A percentile compares a stretch with the other conserved stretches of the same genome.
Evolutionary conservation across 306 rosid species (phyloP).

Genomic region (Sesbania bispinosa): DNA sequence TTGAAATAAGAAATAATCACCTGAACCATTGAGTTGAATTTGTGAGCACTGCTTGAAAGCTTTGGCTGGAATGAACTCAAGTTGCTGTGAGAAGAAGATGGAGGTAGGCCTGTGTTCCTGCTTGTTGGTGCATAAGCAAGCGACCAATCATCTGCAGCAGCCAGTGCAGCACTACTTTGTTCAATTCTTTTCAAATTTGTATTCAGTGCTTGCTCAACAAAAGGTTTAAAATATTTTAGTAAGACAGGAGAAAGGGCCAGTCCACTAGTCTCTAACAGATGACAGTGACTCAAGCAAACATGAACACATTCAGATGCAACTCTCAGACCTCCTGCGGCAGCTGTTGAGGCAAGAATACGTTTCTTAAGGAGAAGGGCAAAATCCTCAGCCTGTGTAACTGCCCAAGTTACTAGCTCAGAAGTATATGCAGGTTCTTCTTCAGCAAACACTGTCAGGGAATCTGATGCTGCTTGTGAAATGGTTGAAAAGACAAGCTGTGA

Average conservation of each 20-base stretch:
- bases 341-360: slow-evolving; percentile 62
- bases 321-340: slow-evolving; percentile 73
- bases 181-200: slow-evolving; percentile 73
- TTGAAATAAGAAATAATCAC: slow-evolving; percentile 35
- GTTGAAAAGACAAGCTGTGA: slow-evolving; percentile 71
- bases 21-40: slow-evolving; percentile 80
- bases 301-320: slow-evolving; percentile 76
- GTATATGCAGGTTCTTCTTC: slow-evolving; percentile 79
- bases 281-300: slow-evolving; percentile 68
- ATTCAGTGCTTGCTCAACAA: slow-evolving; percentile 53
- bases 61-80: slow-evolving; percentile 50
- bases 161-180: slow-evolving; percentile 70
- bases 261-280: slow-evolving; percentile 63
- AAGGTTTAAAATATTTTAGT: slow-evolving; percentile 59
- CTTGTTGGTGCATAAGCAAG: slow-evolving; percentile 50
- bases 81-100: slow-evolving; percentile 38
- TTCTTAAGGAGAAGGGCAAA: slow-evolving; percentile 57
- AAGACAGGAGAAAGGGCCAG: slow-evolving; percentile 78
- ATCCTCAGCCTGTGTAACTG: slow-evolving; percentile 57
- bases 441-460: slow-evolving; percentile 61
- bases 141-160: slow-evolving; percentile 77
- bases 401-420: slow-evolving; percentile 94
- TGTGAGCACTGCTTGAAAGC: slow-evolving; percentile 80
- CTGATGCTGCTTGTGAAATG: slow-evolving; percentile 71
- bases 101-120: slow-evolving; percentile 36